Evolutionary conservation across 257 asterid species (phyloP).

Genomic region (Forsythia viridissima): DNA sequence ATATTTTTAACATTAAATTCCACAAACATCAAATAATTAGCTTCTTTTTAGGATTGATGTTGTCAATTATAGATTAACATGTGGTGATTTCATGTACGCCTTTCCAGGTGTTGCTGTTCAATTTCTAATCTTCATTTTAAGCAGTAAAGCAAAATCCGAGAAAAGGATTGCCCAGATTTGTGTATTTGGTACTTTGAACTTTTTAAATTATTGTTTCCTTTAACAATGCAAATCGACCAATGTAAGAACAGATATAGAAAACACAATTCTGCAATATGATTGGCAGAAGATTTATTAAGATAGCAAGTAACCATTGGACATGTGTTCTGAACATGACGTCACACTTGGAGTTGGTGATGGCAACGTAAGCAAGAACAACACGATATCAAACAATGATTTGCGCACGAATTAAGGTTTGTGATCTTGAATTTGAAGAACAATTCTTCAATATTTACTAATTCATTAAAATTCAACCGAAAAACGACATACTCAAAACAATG

Average conservation of each 20-base stretch:
- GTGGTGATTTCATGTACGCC: neutral
- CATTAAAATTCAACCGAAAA: neutral
- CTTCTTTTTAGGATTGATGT: neutral
- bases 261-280: neutral
- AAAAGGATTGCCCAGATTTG: neutral
- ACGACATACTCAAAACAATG: neutral
- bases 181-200: neutral
- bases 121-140: neutral
- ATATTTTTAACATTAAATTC: neutral
- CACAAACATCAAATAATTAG: neutral
- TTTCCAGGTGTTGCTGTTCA: neutral
- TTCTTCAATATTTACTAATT: neutral
- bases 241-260: neutral
- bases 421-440: too few relatives aligned
- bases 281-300: neutral
- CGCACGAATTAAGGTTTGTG: too few relatives aligned
- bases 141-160: neutral
- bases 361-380: too few relatives aligned
- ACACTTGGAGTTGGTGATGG: too few relatives aligned
- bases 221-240: constrained; percentile 1
- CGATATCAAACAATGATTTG: too few relatives aligned
- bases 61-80: neutral
- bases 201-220: neutral
- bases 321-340: too few relatives aligned
- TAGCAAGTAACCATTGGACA: neutral